Percentiles rank a stretch among this genome's conserved stretches.
phyloP scores from a whole-genome alignment of 441 rosid species.

The Erodium chrysanthum region DNA sequence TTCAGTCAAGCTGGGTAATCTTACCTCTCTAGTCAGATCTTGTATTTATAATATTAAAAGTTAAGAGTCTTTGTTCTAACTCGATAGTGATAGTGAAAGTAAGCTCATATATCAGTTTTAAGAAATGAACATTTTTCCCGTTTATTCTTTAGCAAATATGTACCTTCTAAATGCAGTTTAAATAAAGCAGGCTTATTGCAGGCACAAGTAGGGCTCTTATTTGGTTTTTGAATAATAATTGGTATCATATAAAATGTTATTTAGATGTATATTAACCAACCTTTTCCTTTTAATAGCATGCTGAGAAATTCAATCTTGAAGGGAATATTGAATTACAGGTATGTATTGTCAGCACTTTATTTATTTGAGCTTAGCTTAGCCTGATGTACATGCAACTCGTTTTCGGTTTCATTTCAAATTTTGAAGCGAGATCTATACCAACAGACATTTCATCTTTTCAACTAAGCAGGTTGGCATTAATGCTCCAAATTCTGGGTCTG shows the following conservation, averaged over 20 bases:
- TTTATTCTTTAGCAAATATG: neutral
- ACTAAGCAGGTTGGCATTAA: conserved; percentile 57
- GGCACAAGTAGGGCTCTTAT: neutral
- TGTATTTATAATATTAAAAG: neutral
- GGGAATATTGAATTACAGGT: conserved; percentile 83
- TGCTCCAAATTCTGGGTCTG: conserved; percentile 31
- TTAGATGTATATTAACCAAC: conserved; percentile 19
- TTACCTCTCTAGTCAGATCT: neutral
- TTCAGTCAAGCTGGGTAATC: neutral
- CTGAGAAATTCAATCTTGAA: conserved; percentile 63
- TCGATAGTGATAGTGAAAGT: neutral
- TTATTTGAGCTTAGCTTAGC: conserved; percentile 14
- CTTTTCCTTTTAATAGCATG: conserved; percentile 41
- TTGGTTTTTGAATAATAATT: neutral
- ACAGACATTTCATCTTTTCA: conserved; percentile 19
- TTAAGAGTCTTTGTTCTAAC: neutral
- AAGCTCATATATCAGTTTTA: neutral
- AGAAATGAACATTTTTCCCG: neutral
- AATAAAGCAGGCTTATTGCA: neutral
- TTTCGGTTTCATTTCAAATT: conserved; percentile 8
- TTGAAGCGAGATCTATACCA: conserved; percentile 14
- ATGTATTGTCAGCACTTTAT: conserved; percentile 12
- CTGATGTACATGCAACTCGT: conserved; percentile 9
- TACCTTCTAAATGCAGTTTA: neutral
- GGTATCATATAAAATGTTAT: neutral